Evolutionary conservation across 495 filamentous ascomycete species (phyloP).

Genomic region (Lophium mytilinum): DNA sequence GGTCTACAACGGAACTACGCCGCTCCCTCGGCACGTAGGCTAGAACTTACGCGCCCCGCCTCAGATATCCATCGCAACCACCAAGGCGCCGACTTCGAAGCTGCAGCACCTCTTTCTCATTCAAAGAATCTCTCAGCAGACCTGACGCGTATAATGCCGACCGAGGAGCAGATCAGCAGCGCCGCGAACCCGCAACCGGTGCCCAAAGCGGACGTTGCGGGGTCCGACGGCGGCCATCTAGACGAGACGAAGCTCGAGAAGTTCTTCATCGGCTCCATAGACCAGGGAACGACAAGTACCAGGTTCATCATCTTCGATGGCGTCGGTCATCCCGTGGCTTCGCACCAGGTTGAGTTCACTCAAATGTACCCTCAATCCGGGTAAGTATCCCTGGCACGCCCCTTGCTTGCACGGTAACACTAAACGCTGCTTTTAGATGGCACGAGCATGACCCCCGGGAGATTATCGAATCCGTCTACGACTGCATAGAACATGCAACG

Average conservation of each 20-base stretch:
- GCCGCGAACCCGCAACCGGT: slow-evolving; percentile 13
- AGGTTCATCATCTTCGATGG: slow-evolving; percentile 88
- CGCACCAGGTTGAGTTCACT: slow-evolving; percentile 85
- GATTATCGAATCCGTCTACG: slow-evolving; percentile 67
- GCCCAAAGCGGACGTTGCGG: slow-evolving; percentile 12
- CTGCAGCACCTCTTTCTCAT: not conserved
- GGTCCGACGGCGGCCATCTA: not conserved
- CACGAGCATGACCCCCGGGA: slow-evolving; percentile 88
- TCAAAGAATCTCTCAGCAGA: not conserved
- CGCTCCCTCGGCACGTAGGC: not conserved
- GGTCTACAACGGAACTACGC: not conserved
- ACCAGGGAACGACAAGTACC: slow-evolving; percentile 89
- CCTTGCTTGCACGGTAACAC: not conserved
- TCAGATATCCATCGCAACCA: not conserved
- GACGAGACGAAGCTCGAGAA: slow-evolving; percentile 24
- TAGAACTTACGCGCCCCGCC: not conserved
- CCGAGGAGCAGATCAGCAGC: not conserved
- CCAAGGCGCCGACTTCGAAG: not conserved
- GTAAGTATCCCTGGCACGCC: slow-evolving; percentile 45
- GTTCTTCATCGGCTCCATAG: slow-evolving; percentile 64
- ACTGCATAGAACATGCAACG: slow-evolving; percentile 77
- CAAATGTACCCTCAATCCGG: slow-evolving; percentile 84
- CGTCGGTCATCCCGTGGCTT: slow-evolving; percentile 68
- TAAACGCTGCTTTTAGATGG: slow-evolving; percentile 52
- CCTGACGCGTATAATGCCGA: not conserved